Percentiles rank a stretch among this genome's conserved stretches.
These are phyloP conservation scores for Aspergillus carlsbadensis DNA, from an alignment of 495 filamentous ascomycete genomes.

Conservation along the genomic window DNA sequence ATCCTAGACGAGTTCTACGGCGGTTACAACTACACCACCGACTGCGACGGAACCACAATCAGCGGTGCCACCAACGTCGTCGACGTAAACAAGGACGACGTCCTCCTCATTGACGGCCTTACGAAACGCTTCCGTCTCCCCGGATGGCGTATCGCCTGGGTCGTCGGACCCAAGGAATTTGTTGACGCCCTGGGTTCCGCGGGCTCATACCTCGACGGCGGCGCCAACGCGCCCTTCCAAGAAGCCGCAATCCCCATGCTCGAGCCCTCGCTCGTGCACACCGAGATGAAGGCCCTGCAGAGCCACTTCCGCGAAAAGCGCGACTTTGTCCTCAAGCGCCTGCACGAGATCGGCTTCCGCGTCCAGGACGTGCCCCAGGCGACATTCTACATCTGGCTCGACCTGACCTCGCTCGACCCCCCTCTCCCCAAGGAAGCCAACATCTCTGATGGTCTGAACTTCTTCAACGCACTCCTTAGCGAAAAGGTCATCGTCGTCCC, in stretches of 20 bases:
- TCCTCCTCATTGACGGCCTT: constrained; percentile 91
- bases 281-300: constrained; percentile 91
- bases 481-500: constrained; percentile 96
- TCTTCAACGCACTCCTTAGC: constrained; percentile 88
- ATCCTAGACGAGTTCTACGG: constrained; percentile 98
- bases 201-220: constrained; percentile 93
- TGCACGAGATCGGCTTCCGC: constrained; percentile 80
- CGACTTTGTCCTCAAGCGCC: constrained; percentile 78
- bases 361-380: constrained; percentile 77
- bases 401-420: constrained; percentile 52
- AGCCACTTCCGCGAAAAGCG: constrained; percentile 84
- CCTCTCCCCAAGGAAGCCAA: constrained; percentile 46
- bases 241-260: constrained; percentile 92
- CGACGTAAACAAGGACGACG: constrained; percentile 70
- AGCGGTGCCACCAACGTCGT: constrained; percentile 81
- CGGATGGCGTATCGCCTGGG: constrained; percentile 96
- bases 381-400: constrained; percentile 90
- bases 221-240: constrained; percentile 93
- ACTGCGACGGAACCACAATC: constrained; percentile 87
- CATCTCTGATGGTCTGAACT: constrained; percentile 90
- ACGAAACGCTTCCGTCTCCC: constrained; percentile 97
- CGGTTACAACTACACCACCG: constrained; percentile 88
- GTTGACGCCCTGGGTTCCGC: constrained; percentile 91
- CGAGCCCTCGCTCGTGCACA: constrained; percentile 71
- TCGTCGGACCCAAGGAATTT: constrained; percentile 94